A percentile compares a stretch with the other conserved stretches of the same genome.
Evolutionary conservation across 2,329 filamentous ascomycete genomes (phyloP).

Genomic region (Venturia aucupariae): DNA sequence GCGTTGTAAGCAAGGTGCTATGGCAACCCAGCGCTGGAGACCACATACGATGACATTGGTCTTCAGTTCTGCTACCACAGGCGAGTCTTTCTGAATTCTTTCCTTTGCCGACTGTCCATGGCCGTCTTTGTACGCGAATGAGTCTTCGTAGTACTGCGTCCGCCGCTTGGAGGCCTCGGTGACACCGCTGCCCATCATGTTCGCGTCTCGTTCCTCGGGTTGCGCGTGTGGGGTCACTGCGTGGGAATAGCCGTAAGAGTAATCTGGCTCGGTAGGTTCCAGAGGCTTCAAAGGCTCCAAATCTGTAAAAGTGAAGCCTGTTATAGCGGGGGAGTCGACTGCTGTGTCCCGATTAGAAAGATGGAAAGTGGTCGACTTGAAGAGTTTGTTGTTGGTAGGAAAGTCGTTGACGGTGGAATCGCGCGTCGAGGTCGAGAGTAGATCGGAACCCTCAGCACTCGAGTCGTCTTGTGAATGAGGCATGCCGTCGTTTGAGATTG

Average conservation of each 20-base stretch:
- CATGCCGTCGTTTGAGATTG: background rate
- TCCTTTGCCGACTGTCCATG: slow-evolving; percentile 25
- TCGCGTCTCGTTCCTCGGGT: background rate
- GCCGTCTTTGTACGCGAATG: slow-evolving; percentile 24
- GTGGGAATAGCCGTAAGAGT: background rate
- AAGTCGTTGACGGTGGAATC: background rate
- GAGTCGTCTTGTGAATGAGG: slow-evolving; percentile 3
- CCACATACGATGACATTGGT: slow-evolving; percentile 43
- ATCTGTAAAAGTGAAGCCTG: slow-evolving; percentile 7
- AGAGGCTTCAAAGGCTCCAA: background rate
- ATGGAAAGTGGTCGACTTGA: slow-evolving; percentile 5
- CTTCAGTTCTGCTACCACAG: slow-evolving; percentile 38
- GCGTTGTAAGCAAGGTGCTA: background rate
- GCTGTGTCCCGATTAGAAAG: slow-evolving; percentile 6
- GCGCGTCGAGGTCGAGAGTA: background rate
- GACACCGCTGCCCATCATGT: background rate
- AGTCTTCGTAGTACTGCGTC: slow-evolving; percentile 25
- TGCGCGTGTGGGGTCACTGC: background rate
- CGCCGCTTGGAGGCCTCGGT: slow-evolving; percentile 6
- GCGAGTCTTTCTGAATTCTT: slow-evolving; percentile 35
- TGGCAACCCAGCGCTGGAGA: slow-evolving; percentile 18
- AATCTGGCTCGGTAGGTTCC: background rate
- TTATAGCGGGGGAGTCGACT: background rate
- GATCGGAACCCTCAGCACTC: slow-evolving; percentile 3
- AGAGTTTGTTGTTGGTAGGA: background rate